These are phyloP conservation scores for Lichina pygmaea DNA, from an alignment of 495 filamentous ascomycete genomes.

Conservation along the genomic window DNA sequence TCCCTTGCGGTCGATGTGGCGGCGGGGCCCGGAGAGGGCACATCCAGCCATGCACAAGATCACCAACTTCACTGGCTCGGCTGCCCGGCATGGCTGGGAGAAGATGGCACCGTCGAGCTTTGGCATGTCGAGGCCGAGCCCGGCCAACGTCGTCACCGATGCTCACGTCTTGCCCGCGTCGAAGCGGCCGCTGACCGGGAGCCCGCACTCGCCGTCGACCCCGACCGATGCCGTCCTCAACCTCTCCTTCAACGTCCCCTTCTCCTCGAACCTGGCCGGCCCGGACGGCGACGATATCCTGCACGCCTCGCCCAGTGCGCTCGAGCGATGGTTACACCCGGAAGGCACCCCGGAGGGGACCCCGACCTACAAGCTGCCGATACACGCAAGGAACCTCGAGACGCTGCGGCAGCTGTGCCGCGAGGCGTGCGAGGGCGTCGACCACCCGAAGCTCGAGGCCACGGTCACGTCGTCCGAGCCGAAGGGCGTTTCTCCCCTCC, in stretches of 20 bases:
- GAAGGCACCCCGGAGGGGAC: conserved; percentile 60
- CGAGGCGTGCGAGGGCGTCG: conserved; percentile 47
- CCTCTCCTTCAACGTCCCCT: conserved; percentile 82
- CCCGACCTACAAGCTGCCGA: conserved; percentile 61
- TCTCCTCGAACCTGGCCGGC: conserved; percentile 69
- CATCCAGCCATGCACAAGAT: conserved; percentile 63
- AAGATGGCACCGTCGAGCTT: conserved; percentile 63
- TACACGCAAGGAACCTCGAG: conserved; percentile 64
- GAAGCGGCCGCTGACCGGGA: conserved; percentile 10
- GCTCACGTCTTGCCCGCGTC: conserved; percentile 14
- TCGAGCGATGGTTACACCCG: conserved; percentile 76
- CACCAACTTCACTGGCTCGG: conserved; percentile 47
- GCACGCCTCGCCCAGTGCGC: conserved; percentile 57
- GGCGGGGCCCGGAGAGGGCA: not conserved
- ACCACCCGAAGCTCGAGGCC: conserved; percentile 36
- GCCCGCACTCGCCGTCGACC: conserved; percentile 12
- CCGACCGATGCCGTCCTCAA: conserved; percentile 18
- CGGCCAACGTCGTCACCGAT: conserved; percentile 23
- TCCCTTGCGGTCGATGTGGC: too few relatives aligned
- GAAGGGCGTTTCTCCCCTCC: conserved; percentile 38
- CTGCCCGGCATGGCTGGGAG: conserved; percentile 73
- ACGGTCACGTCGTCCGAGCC: conserved; percentile 60
- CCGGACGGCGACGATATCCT: conserved; percentile 80
- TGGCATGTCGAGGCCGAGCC: conserved; percentile 48
- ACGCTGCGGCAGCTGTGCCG: conserved; percentile 49